Base-by-base conservation (phyloP, 2,329 filamentous ascomycete genomes). In the Escovopsis sp. region DNA sequence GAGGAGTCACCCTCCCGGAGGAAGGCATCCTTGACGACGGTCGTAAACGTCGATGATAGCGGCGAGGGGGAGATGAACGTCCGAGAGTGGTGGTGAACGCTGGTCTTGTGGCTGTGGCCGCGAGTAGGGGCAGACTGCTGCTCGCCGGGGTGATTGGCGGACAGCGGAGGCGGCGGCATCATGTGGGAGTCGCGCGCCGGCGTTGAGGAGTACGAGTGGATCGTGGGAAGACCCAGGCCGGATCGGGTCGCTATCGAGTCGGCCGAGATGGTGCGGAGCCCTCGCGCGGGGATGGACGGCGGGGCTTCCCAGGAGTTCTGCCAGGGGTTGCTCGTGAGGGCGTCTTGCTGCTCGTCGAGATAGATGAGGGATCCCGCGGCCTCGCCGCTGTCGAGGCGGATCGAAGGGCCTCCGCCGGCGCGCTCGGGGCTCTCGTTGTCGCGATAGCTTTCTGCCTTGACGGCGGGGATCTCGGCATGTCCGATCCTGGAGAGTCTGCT, bases 51-150 rank as follows among this genome's bases (percentile, higher is more conserved):
- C 0, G 70, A 72, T 2, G 70, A 72, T 25, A 75, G 59, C 0
- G 71, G 71, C 0, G 70, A 74, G 10, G 71, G 70, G 3, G 70
- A 74, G 40, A 73, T 70, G 27, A 75, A 63, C 2, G 64, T 61
- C 23, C 63, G 63, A 19, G 61, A 41, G 45, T 54, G 42, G 45
- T 51, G 41, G 47, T 52, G 41, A 41, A 45, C 29, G 45, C 49
- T 36, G 40, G 49, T 34, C 44, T 57, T 47, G 48, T 54, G 37
- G 44, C 43, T 39, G 23, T 45, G 41, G 8, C 44, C 38, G 14
- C 45, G 56, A 33, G 47, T 53, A 37, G 51, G 49, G 14, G 48
- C 43, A 10, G 46, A n/a, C n/a, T n/a, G 43, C 16, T 48, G 41
- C 17, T 57, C 51, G 14, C 43, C 38, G 3, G 45, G 44, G 30